Evolutionary conservation across 139 green algal species (phyloP), one percentile per base, ranked within the genome.

Genomic region (Chloropicon primus): DNA sequence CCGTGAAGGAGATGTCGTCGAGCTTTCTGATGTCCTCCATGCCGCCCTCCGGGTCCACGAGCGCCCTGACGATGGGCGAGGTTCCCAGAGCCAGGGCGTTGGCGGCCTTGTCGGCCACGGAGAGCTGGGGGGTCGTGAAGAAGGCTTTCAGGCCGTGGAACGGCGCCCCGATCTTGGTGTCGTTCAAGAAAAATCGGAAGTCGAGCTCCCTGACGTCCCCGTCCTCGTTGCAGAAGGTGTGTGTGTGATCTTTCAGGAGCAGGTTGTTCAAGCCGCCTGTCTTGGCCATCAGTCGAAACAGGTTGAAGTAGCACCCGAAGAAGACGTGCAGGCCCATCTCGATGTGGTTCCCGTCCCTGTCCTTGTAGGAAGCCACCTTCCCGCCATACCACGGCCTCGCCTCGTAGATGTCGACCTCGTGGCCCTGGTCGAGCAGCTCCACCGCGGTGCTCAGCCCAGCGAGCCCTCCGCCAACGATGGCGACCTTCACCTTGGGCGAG

Each of bases 251-350:
- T 79, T 98, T 98, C 25, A 96, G 53, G 54, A 97, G 86, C 78
- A 98, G 85, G 79, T 98, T 98, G 80, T 96, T 87, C 79, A 97
- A 81, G 71, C 95, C 93, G 0, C 93, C 92, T 77, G 24, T 26
- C 24, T 97, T 98, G 78, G 88, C 88, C 93, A 98, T 97, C 2
- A 98, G 86, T 24, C 93, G 85, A 85, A 97, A 97, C 23, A 97
- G 84, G 86, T 97, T 97, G 88, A 91, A 92, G 85, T 96, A 96
- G 87, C 92, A 96, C 54, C 91, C 93, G 78, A 97, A 97, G 80
- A 97, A 97, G 22, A 97, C 93, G 85, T 97, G 93, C 74, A 97
- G 86, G 3, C 94, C 94, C 93, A 97, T 96, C 83, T 98, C 94
- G 28, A 98, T 92, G 84, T 98, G 92, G 85, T 98, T 98, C 26